Conservation (phyloP, 2,329 filamentous ascomycete species). For the Taxawa tesnikishii region DNA sequence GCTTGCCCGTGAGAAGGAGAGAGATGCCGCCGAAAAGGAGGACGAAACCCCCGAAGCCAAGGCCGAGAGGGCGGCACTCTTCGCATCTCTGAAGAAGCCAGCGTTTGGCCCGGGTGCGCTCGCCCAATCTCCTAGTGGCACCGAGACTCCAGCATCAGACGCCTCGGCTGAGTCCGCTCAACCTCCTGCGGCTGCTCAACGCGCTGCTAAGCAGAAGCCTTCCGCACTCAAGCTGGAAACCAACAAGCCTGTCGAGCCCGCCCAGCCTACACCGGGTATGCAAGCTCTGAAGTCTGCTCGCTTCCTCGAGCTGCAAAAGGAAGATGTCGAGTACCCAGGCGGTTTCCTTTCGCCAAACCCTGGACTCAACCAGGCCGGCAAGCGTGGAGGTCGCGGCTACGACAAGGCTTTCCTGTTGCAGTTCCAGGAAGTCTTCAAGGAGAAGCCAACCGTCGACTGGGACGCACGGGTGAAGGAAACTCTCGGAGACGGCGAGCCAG, state of each 20-base stretch:
- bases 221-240: conserved; percentile 80
- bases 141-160: conserved; percentile 10
- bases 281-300: conserved; percentile 86
- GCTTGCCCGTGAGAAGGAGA: conserved; percentile 26
- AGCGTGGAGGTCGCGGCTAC: conserved; percentile 80
- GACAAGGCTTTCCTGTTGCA: conserved; percentile 91
- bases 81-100: conserved; percentile 37
- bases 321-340: conserved; percentile 63
- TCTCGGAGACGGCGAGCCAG: conserved; percentile 48
- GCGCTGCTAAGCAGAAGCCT: conserved; percentile 64
- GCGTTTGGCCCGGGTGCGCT: conserved; percentile 34
- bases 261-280: conserved; percentile 86
- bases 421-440: conserved; percentile 91
- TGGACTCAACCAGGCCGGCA: conserved; percentile 73
- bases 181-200: conserved; percentile 20
- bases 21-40: conserved; percentile 11
- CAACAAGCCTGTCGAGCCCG: conserved; percentile 75
- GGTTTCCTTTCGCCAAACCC: conserved; percentile 85
- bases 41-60: conserved; percentile 21
- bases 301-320: conserved; percentile 68
- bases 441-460: conserved; percentile 92
- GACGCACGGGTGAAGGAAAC: conserved; percentile 75
- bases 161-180: conserved; percentile 11
- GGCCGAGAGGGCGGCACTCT: conserved; percentile 27
- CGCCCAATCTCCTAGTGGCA: conserved; percentile 12